A percentile compares a stretch with the other conserved stretches of the same genome.
These are phyloP conservation scores for Daphne laureola DNA, from an alignment of 441 rosid species.

Conservation along the genomic window DNA sequence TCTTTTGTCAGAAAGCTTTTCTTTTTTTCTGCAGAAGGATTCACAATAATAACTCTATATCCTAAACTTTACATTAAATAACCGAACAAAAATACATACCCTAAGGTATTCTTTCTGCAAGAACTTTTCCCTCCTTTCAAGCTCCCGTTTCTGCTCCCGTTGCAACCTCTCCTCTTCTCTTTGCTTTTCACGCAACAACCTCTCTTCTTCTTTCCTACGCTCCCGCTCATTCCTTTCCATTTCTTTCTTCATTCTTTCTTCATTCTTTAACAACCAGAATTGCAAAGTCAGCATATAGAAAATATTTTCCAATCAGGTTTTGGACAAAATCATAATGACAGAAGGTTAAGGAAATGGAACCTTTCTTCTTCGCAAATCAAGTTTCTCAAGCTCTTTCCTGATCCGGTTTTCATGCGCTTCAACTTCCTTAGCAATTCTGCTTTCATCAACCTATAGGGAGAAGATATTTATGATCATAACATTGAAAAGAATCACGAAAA, in stretches of 20 bases:
- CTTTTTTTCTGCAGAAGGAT: not conserved
- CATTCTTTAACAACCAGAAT: slow-evolving; percentile 42
- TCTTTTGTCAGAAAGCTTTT: slow-evolving; percentile 4
- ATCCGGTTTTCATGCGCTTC: slow-evolving; percentile 61
- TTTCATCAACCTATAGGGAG: slow-evolving; percentile 57
- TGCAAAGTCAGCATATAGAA: slow-evolving; percentile 16
- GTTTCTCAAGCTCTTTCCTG: slow-evolving; percentile 78
- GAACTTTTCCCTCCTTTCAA: slow-evolving; percentile 88
- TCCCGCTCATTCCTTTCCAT: slow-evolving; percentile 94
- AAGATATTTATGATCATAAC: slow-evolving; percentile 8
- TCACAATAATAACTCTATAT: slow-evolving; percentile 10
- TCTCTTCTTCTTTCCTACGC: slow-evolving; percentile 94
- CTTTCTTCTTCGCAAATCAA: slow-evolving; percentile 67
- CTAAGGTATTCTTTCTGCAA: slow-evolving; percentile 72
- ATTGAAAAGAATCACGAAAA: slow-evolving; percentile 4
- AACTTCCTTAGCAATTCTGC: slow-evolving; percentile 61
- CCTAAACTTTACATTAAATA: too few species aligned
- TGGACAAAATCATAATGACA: not conserved
- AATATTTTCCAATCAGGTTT: not conserved
- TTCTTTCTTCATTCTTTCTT: slow-evolving; percentile 79
- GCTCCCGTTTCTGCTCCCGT: slow-evolving; percentile 89
- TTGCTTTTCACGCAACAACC: slow-evolving; percentile 88
- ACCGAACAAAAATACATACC: slow-evolving; percentile 30
- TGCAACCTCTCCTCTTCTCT: slow-evolving; percentile 81
- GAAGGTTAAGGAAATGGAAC: slow-evolving; percentile 23